Conservation (phyloP, 176 grass and related monocot genomes). For the Avena insularis region DNA sequence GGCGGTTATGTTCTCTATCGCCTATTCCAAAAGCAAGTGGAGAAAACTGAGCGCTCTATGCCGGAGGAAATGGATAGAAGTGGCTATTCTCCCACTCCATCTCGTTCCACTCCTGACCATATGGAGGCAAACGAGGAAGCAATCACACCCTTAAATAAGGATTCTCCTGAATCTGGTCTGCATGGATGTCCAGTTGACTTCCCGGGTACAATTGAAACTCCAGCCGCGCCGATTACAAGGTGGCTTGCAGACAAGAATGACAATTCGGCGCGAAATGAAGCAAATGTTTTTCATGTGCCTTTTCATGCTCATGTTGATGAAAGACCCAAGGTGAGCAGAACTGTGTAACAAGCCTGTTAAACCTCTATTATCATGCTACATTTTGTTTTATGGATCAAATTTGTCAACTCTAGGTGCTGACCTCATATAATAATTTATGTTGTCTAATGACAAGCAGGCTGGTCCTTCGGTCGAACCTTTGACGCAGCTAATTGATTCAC, state of each 20-base stretch:
- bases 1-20: slow-evolving; percentile 95
- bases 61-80: slow-evolving; percentile 72
- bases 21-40: slow-evolving; percentile 70
- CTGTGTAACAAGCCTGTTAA: slow-evolving; percentile 5
- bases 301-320: slow-evolving; percentile 22
- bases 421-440: slow-evolving; percentile 9
- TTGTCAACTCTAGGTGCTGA: slow-evolving; percentile 4
- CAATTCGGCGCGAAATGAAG: slow-evolving; percentile 32
- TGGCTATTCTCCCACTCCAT: slow-evolving; percentile 69
- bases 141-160: slow-evolving; percentile 53
- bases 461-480: slow-evolving; percentile 24
- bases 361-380: not conserved
- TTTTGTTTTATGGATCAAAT: not conserved
- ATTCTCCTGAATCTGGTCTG: slow-evolving; percentile 61
- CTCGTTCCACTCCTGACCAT: slow-evolving; percentile 69
- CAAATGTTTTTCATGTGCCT: slow-evolving; percentile 6
- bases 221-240: slow-evolving; percentile 40
- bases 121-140: slow-evolving; percentile 59
- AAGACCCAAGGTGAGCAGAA: slow-evolving; percentile 52
- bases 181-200: slow-evolving; percentile 52
- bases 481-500: slow-evolving; percentile 2
- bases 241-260: slow-evolving; percentile 60
- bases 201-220: slow-evolving; percentile 40
- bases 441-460: slow-evolving; percentile 50
- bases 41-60: slow-evolving; percentile 54